Conservation (phyloP, 345 rosid species). For the Populus davidiana region DNA sequence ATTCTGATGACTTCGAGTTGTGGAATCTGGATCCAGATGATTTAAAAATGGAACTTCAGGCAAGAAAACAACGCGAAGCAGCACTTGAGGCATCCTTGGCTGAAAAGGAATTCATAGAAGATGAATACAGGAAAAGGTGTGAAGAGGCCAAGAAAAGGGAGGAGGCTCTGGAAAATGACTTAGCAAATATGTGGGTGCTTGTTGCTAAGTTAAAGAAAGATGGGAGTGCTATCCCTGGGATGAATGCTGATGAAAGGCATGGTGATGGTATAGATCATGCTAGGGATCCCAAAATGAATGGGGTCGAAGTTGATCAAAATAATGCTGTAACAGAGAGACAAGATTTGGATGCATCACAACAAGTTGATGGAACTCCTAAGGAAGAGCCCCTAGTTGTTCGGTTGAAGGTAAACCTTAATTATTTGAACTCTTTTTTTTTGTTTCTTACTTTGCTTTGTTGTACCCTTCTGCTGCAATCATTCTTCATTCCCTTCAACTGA, state of each 20-base stretch:
- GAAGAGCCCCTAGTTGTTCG: slow-evolving; percentile 94
- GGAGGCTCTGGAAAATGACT: slow-evolving; percentile 89
- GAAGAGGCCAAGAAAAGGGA: slow-evolving; percentile 92
- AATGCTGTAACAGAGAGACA: slow-evolving; percentile 52
- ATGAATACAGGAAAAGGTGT: slow-evolving; percentile 68
- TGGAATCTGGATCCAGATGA: slow-evolving; percentile 85
- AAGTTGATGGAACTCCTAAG: slow-evolving; percentile 51
- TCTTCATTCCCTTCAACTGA: background rate
- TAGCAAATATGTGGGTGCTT: slow-evolving; percentile 99
- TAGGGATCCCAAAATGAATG: slow-evolving; percentile 40
- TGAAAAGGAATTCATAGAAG: slow-evolving; percentile 82
- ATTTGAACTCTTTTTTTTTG: background rate
- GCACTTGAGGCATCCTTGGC: slow-evolving; percentile 82
- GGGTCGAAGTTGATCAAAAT: slow-evolving; percentile 33
- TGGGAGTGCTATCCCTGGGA: slow-evolving; percentile 49
- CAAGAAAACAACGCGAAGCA: slow-evolving; percentile 80
- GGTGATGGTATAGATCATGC: slow-evolving; percentile 29
- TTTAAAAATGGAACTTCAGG: slow-evolving; percentile 82
- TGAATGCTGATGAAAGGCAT: slow-evolving; percentile 43
- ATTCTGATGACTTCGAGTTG: slow-evolving; percentile 62
- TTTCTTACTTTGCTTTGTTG: background rate
- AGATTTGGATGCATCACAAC: slow-evolving; percentile 41
- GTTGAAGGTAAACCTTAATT: slow-evolving; percentile 57
- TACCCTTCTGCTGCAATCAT: background rate
- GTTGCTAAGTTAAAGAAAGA: slow-evolving; percentile 96